These are phyloP conservation scores for Penicillium vulpinum DNA, from an alignment of 2,329 filamentous ascomycete species.

Conservation along the genomic window DNA sequence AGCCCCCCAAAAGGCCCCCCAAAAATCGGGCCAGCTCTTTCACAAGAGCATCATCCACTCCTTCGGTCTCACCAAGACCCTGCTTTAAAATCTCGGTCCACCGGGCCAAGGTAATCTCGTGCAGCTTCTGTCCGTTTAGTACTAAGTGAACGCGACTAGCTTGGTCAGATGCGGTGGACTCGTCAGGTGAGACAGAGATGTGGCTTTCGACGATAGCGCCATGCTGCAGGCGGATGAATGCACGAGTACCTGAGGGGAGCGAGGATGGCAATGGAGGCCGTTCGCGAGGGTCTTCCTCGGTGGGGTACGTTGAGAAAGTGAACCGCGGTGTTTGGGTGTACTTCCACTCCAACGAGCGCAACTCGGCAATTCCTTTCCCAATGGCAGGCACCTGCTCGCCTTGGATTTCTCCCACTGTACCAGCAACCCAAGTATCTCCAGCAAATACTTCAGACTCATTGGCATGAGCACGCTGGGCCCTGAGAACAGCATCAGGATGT, in stretches of 20 bases:
- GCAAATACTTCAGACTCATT: constrained; percentile 35
- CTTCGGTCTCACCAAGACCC: constrained; percentile 16
- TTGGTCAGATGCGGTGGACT: constrained; percentile 34
- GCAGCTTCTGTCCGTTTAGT: constrained; percentile 47
- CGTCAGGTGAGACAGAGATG: constrained; percentile 40
- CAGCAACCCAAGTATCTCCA: constrained; percentile 39
- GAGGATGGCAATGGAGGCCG: constrained; percentile 53
- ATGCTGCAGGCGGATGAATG: constrained; percentile 43
- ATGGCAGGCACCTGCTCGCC: constrained; percentile 55
- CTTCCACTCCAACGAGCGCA: constrained; percentile 65
- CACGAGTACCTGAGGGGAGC: constrained; percentile 48
- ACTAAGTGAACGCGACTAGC: constrained; percentile 31
- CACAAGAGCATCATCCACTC: constrained; percentile 14
- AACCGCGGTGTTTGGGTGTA: constrained; percentile 87
- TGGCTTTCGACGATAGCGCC: constrained; percentile 43
- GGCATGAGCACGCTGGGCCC: constrained; percentile 35
- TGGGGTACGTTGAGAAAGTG: constrained; percentile 64
- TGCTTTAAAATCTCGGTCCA: constrained; percentile 30
- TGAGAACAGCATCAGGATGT: constrained; percentile 34
- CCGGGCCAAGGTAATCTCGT: constrained; percentile 45
- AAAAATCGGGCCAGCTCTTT: constrained; percentile 30
- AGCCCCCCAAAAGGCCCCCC: constrained; percentile 28
- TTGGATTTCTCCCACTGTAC: constrained; percentile 54
- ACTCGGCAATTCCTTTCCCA: constrained; percentile 56
- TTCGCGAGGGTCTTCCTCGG: constrained; percentile 59